A percentile compares a stretch with the other conserved stretches of the same genome.
phyloP scores from a whole-genome alignment of 108 stramenopile genomes.

The Parietichytrium sp. region DNA sequence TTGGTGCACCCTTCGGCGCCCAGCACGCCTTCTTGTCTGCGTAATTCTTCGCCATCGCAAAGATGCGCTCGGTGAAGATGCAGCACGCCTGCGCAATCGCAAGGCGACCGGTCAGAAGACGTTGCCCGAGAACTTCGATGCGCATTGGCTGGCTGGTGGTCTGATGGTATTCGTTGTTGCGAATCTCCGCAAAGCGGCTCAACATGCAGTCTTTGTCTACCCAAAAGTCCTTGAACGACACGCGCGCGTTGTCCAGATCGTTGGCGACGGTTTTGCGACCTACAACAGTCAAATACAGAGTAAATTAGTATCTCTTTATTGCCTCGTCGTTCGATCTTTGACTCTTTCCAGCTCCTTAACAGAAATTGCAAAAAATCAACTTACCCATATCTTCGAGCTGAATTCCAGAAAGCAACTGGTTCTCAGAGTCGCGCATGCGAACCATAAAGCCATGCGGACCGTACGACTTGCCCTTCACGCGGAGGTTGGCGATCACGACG shows the following conservation, averaged over 20 bases:
- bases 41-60: neutral
- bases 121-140: constrained; percentile 52
- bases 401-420: neutral
- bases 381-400: constrained; percentile 26
- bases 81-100: constrained; percentile 49
- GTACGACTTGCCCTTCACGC: constrained; percentile 39
- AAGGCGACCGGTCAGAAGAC: constrained; percentile 49
- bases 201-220: constrained; percentile 31
- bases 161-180: constrained; percentile 27
- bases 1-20: constrained; percentile 3
- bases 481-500: constrained; percentile 47
- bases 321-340: too few relatives aligned
- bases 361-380: too few relatives aligned
- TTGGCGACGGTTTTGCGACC: constrained; percentile 48
- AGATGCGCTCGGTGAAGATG: constrained; percentile 42
- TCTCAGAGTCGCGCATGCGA: neutral
- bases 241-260: constrained; percentile 54
- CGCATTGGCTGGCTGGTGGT: constrained; percentile 40
- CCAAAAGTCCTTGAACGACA: constrained; percentile 44
- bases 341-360: too few relatives aligned
- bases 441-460: constrained; percentile 12
- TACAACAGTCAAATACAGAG: too few relatives aligned
- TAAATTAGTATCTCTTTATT: too few relatives aligned
- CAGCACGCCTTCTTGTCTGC: neutral
- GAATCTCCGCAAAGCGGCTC: constrained; percentile 37